A percentile compares a stretch with the other conserved stretches of the same genome.
These are phyloP conservation scores for Hordeum pubiflorum DNA, from an alignment of 202 grass and related monocot species.

Conservation along the genomic window DNA sequence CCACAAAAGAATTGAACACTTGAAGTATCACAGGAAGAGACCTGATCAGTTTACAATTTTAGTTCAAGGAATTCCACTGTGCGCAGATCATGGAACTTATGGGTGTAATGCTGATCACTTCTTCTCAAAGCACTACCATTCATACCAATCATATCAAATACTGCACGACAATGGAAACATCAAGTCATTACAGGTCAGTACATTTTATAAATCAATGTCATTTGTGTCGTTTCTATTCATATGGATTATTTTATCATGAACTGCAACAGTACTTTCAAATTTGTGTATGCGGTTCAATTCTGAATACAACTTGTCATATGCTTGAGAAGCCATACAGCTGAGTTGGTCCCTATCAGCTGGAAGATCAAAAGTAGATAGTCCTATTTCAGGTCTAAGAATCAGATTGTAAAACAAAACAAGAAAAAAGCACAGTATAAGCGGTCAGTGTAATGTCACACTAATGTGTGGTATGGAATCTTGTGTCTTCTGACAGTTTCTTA, in stretches of 20 bases:
- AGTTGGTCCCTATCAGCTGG: not conserved
- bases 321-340: not conserved
- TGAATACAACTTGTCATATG: not conserved
- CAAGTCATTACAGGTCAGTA: conserved; percentile 45
- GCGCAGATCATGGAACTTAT: conserved; percentile 50
- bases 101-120: conserved; percentile 76
- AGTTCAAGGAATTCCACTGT: conserved; percentile 66
- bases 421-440: not conserved
- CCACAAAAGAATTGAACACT: conserved; percentile 43
- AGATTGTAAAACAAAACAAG: not conserved
- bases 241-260: not conserved
- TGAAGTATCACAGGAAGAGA: conserved; percentile 45
- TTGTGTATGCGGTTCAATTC: not conserved
- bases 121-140: conserved; percentile 69
- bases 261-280: not conserved
- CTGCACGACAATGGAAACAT: conserved; percentile 50
- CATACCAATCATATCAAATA: conserved; percentile 62
- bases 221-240: not conserved
- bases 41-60: conserved; percentile 76
- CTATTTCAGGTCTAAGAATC: not conserved
- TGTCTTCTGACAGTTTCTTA: not conserved
- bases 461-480: not conserved
- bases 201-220: not conserved
- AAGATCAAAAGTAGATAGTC: not conserved
- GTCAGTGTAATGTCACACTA: not conserved